Conservation (phyloP, 1,139 yeast genomes). For the Saccharomyces pastorianus region DNA sequence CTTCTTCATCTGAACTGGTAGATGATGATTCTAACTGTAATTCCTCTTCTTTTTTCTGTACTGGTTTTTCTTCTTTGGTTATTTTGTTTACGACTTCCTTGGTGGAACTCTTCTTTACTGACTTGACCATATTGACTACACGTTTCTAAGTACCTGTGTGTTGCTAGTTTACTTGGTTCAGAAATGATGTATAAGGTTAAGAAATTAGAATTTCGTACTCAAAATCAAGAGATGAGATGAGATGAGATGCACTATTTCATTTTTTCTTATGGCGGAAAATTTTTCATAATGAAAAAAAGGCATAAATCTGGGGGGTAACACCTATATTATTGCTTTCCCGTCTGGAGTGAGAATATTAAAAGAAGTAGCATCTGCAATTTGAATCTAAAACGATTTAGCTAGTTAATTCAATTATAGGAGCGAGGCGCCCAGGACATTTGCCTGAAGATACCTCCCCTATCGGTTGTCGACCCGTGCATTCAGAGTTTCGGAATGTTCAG, state of each 20-base stretch:
- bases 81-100: constrained; percentile 5
- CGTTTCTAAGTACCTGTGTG: background rate
- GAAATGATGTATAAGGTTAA: background rate
- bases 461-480: no score
- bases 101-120: constrained; percentile 1
- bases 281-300: background rate
- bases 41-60: constrained; percentile 5
- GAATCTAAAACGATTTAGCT: background rate
- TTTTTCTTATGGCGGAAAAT: constrained; percentile 4
- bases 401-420: background rate
- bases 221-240: constrained; percentile 1
- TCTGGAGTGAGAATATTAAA: background rate
- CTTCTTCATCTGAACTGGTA: background rate
- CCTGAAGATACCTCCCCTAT: no score
- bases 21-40: background rate
- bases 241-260: constrained; percentile 5
- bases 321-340: background rate
- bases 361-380: background rate
- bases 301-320: background rate
- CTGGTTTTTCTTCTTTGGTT: constrained; percentile 14
- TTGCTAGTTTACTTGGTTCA: no score
- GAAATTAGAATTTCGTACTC: no score
- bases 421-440: background rate
- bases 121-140: constrained; percentile 4
- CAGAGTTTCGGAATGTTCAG: no score